A percentile compares a stretch with the other conserved stretches of the same genome.
Conservation (phyloP, 2,329 filamentous ascomycete species). For the Alternaria burnsii region DNA sequence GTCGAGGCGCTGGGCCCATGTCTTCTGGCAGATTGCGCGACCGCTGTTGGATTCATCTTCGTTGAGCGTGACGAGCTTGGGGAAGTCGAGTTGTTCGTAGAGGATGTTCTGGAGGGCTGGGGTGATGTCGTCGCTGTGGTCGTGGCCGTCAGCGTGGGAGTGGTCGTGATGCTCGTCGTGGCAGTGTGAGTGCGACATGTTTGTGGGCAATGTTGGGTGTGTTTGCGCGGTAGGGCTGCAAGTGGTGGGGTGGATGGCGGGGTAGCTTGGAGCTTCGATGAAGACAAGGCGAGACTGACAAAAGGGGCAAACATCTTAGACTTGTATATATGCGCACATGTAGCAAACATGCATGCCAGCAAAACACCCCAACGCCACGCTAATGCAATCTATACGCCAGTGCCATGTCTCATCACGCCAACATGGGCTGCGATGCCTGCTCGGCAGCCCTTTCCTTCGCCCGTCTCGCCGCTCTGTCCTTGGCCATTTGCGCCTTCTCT, state of each 20-base stretch:
- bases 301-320: slow-evolving; percentile 14
- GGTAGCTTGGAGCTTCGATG: slow-evolving; percentile 35
- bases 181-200: slow-evolving; percentile 19
- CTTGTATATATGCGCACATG: background rate
- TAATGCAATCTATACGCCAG: slow-evolving; percentile 33
- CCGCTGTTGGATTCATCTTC: slow-evolving; percentile 75
- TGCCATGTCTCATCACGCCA: slow-evolving; percentile 38
- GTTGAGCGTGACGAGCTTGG: slow-evolving; percentile 84
- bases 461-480: slow-evolving; percentile 45
- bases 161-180: slow-evolving; percentile 44
- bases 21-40: slow-evolving; percentile 82
- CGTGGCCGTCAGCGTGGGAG: slow-evolving; percentile 62
- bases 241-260: slow-evolving; percentile 32
- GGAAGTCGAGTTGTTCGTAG: slow-evolving; percentile 92
- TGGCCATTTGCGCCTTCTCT: slow-evolving; percentile 40
- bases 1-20: slow-evolving; percentile 82
- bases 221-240: slow-evolving; percentile 14
- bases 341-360: slow-evolving; percentile 14
- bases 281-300: slow-evolving; percentile 11
- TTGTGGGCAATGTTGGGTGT: slow-evolving; percentile 7
- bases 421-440: slow-evolving; percentile 47
- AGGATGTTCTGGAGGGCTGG: slow-evolving; percentile 90
- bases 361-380: slow-evolving; percentile 44
- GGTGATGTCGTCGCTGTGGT: slow-evolving; percentile 91
- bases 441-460: slow-evolving; percentile 44